Base-by-base conservation (phyloP, 495 filamentous ascomycete species). In the Tuber melanosporum region DNA sequence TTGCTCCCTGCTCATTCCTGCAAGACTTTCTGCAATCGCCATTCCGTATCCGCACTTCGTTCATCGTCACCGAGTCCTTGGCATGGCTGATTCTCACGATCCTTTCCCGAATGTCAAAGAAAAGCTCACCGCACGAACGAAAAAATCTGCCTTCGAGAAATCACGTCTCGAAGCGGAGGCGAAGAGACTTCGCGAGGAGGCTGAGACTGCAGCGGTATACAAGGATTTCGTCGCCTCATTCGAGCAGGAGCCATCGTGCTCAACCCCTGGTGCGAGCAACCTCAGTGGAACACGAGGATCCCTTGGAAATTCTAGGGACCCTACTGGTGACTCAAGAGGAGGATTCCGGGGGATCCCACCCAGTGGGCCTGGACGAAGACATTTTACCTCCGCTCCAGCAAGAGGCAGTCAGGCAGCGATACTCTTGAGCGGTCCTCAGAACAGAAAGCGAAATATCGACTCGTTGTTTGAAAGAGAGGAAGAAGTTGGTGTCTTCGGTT, bases 151-250 rank as follows among this genome's bases (percentile, higher is more conserved):
- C 46, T 98, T 97, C 85, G 95, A 98, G 85, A 91, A 91, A 74
- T 93, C 95, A 80, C 95, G 94, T 86, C 93, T 92, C 57, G 94
- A 97, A 83, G 94, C 93, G 46, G 93, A 97, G 86, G 95, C 93
- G 22, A 98, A 98, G 85, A 91, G 93, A 47, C 88, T 89, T 79
- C 89, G 93, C 75, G 95, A 97, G 84, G 91, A 91, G 83, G 93
- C 91, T 76, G 95, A 97, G 84, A 97, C 92, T 32, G 93, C 92
- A 47, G 95, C 94, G 14, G 95, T 93, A 20, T 93, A 93, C 83
- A 90, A 96, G 76, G 93, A 95, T 78, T 97, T 97, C 83, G 90
- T 95, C 76, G 95, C 95, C 82, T 93, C 91, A 41, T 97, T 97
- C 79, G 93, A 93, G 57, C 90, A 92, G 82, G 93, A 93, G 52